A percentile compares a stretch with the other conserved stretches of the same genome.
These are phyloP conservation scores for Zygotorulaspora chibaensis DNA, from an alignment of 805 yeast genomes.

Conservation along the genomic window DNA sequence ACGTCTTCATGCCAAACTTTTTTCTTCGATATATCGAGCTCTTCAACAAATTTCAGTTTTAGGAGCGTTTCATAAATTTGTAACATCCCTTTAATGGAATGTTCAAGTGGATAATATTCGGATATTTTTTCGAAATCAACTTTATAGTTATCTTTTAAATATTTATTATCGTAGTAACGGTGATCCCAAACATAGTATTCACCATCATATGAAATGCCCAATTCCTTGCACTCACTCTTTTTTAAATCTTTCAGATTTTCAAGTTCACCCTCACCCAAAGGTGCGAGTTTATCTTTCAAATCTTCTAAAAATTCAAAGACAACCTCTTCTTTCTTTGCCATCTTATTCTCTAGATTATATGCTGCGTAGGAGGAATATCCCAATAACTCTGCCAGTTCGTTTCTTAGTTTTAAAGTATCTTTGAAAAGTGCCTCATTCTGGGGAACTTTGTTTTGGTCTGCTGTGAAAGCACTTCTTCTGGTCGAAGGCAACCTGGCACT, in stretches of 20 bases:
- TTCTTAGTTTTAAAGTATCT: constrained; percentile 59
- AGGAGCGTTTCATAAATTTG: constrained; percentile 65
- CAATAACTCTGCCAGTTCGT: constrained; percentile 54
- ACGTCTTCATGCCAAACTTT: constrained; percentile 79
- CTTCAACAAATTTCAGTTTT: constrained; percentile 60
- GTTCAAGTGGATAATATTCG: constrained; percentile 72
- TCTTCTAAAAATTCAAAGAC: constrained; percentile 63
- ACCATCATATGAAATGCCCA: constrained; percentile 41
- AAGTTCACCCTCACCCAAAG: constrained; percentile 55
- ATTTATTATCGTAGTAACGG: constrained; percentile 58
- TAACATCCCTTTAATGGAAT: constrained; percentile 66
- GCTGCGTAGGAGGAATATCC: constrained; percentile 70
- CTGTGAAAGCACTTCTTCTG: constrained; percentile 60
- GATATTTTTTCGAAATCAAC: constrained; percentile 69
- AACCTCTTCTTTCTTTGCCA: constrained; percentile 66
- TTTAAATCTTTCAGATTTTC: constrained; percentile 48
- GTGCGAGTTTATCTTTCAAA: constrained; percentile 52
- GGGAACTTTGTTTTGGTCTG: constrained; percentile 64
- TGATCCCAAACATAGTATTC: constrained; percentile 69
- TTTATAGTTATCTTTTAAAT: constrained; percentile 62
- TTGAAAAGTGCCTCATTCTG: constrained; percentile 58
- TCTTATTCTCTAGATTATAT: constrained; percentile 67
- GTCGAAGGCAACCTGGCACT: constrained; percentile 62
- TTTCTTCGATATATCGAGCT: constrained; percentile 36
- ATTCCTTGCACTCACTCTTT: constrained; percentile 44